Evolutionary conservation across 805 yeast genomes (phyloP), one percentile per base, ranked within the genome.

Genomic region (Zygosaccharomyces bailii): DNA sequence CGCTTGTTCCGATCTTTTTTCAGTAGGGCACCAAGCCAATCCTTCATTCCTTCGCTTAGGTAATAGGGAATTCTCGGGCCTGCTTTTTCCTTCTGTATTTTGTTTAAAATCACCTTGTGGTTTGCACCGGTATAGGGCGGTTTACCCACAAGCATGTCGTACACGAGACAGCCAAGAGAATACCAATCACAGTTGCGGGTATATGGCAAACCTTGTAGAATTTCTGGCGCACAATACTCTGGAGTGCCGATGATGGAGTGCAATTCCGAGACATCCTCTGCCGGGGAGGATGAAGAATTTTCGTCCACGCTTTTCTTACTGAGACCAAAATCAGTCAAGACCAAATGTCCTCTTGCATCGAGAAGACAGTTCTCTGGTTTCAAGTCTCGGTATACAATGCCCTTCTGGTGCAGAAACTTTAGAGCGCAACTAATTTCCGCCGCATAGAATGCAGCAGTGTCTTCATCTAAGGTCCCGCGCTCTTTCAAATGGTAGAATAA

Each of bases 41-140:
- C 96, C 60, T 84, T 86, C 46, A 93, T 90, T 42, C 87, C 95
- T 19, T 74, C 76, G 3, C 93, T 78, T 25, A 89, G 68, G 59
- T 86, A 88, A 57, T 77, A 84, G 0, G 96, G 96, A 33, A 82
- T 69, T 44, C 73, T 77, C n/a, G 65, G 64, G 4, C 62, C 62
- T 23, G 51, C 54, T 50, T 81, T 82, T 50, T 86, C 85, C 42
- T 82, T 74, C 34, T 77, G 70, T 23, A 88, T 82, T 61, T 86
- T 88, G 50, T 84, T 86, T 67, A 84, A 74, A 23, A 88, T 85
- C 35, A 75, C 76, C 59, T 84, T 82, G 56, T 84, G 83, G 55
- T 84, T 85, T 43, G 76, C 82, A 2, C 96, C 96, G 0, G 93
- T 84, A 63, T 86, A 87, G 1, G 96, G 96, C 0, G 96, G 96